Evolutionary conservation across 1,284 basidiomycete genomes (phyloP).

Genomic region (Boletus semigastroideus): DNA sequence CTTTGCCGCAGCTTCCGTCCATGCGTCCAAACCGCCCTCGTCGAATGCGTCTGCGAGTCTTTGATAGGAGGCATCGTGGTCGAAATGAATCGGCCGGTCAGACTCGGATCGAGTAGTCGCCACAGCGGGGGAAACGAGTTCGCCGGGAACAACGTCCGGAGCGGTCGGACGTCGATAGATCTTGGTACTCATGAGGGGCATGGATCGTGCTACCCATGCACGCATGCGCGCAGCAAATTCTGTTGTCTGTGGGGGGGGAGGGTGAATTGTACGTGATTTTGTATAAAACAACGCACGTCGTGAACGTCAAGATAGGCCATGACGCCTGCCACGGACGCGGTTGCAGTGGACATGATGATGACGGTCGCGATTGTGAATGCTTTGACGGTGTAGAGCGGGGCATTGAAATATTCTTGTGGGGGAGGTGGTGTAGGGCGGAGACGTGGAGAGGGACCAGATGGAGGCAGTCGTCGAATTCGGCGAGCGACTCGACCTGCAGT

Average conservation of each 20-base stretch:
- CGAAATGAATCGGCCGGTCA: constrained; percentile 4
- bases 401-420: constrained; percentile 35
- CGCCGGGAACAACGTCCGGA: constrained; percentile 7
- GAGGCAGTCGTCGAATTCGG: not conserved
- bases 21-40: constrained; percentile 51
- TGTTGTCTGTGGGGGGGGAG: constrained; percentile 39
- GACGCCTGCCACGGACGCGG: constrained; percentile 37
- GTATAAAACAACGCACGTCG: constrained; percentile 33
- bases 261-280: not conserved
- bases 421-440: not conserved
- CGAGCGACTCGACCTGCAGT: not conserved
- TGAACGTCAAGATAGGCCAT: constrained; percentile 41
- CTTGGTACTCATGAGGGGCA: constrained; percentile 50
- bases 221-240: constrained; percentile 59
- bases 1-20: constrained; percentile 47
- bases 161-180: constrained; percentile 43
- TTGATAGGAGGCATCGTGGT: constrained; percentile 44
- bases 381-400: constrained; percentile 41
- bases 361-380: constrained; percentile 47
- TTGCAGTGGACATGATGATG: constrained; percentile 37
- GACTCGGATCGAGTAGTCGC: not conserved
- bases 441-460: not conserved
- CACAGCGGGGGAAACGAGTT: constrained; percentile 1
- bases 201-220: constrained; percentile 38
- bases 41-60: constrained; percentile 55